Evolutionary conservation across 345 rosid genomes (phyloP).

Genomic region (Ceriops tagal): DNA sequence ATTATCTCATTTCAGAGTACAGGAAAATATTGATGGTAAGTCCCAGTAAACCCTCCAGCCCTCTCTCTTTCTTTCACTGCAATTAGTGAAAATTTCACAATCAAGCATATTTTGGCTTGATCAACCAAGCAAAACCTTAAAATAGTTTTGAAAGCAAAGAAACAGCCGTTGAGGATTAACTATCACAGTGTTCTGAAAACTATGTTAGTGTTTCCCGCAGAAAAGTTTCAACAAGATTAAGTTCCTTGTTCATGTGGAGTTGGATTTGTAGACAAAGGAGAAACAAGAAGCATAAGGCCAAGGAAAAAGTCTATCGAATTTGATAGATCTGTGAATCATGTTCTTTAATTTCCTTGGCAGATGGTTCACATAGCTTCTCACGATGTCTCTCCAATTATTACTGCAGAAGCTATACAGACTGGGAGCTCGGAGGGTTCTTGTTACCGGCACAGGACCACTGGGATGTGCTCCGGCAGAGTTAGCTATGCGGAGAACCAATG

Average conservation of each 20-base stretch:
- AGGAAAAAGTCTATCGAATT: too few relatives aligned
- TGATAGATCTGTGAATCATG: too few relatives aligned
- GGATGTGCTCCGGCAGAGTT: constrained; percentile 53
- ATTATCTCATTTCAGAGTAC: constrained; percentile 44
- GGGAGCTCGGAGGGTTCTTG: constrained; percentile 43
- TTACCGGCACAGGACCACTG: constrained; percentile 51
- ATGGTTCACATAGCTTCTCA: too few relatives aligned
- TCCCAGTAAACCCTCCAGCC: not conserved
- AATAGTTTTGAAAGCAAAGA: too few relatives aligned
- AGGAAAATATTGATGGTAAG: constrained; percentile 38
- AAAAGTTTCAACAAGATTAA: too few relatives aligned
- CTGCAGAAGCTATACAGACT: constrained; percentile 37
- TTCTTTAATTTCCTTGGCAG: too few relatives aligned
- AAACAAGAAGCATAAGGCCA: too few relatives aligned
- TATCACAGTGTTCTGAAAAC: too few relatives aligned
- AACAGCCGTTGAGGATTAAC: too few relatives aligned
- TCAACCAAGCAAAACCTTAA: not conserved
- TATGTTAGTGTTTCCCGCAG: too few relatives aligned
- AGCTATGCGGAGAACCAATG: constrained; percentile 32
- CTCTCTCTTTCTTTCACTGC: not conserved
- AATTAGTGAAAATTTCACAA: not conserved
- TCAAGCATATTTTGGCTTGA: not conserved
- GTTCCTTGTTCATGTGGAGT: too few relatives aligned
- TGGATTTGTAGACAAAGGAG: too few relatives aligned
- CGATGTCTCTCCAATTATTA: constrained; percentile 20